phyloP scores from a whole-genome alignment of 2,329 filamentous ascomycete species.

The Colletotrichum cereale region DNA sequence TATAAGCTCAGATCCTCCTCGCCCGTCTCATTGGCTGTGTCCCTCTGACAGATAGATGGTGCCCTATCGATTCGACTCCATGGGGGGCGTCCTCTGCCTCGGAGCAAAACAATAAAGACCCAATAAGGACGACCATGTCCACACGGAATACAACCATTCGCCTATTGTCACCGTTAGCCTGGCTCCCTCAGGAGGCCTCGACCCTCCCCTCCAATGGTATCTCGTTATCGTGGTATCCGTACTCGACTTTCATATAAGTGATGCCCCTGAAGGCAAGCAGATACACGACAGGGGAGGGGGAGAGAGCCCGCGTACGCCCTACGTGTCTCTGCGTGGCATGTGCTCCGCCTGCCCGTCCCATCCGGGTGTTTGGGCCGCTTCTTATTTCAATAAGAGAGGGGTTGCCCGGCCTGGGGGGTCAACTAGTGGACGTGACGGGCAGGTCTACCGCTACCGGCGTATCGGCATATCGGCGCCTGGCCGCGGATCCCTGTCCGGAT shows the following conservation, averaged over 20 bases:
- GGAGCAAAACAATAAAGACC: not conserved
- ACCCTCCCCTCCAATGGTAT: constrained; percentile 2
- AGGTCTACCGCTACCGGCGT: constrained; percentile 1
- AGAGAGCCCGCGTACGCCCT: too few relatives aligned
- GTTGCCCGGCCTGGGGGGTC: too few relatives aligned
- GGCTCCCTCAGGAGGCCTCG: not conserved
- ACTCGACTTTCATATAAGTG: constrained; percentile 12
- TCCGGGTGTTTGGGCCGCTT: constrained; percentile 35
- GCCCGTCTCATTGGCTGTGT: not conserved
- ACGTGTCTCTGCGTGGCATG: not conserved
- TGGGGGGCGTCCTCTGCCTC: not conserved
- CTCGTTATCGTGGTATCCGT: constrained; percentile 27
- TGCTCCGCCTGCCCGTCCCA: constrained; percentile 19
- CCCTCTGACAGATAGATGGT: not conserved
- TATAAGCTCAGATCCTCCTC: not conserved
- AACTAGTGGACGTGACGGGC: not conserved
- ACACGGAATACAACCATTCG: not conserved
- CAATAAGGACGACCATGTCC: constrained; percentile 18
- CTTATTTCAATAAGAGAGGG: constrained; percentile 15
- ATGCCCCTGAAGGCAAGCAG: constrained; percentile 18
- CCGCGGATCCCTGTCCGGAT: not conserved
- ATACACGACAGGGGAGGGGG: constrained; percentile 20
- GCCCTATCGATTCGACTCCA: not conserved
- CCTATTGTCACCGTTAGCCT: not conserved
- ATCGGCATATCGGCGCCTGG: not conserved